These are phyloP conservation scores for Hypoxylon sp. DNA, from an alignment of 2,329 filamentous ascomycete species.

Conservation along the genomic window DNA sequence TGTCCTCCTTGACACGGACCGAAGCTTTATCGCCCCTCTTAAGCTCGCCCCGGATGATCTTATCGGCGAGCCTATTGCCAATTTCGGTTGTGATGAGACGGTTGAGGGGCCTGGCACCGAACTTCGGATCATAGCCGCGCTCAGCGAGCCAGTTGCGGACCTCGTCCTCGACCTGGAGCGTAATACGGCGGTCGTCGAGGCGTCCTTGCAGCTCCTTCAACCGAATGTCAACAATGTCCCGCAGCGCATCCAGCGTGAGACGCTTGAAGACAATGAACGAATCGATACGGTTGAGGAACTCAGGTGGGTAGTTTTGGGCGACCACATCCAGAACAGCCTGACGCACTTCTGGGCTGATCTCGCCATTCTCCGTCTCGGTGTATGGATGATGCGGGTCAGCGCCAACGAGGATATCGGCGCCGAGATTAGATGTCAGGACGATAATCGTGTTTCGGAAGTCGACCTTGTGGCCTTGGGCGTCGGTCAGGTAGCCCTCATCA, in stretches of 20 bases:
- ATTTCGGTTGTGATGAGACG: conserved; percentile 92
- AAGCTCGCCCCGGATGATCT: conserved; percentile 89
- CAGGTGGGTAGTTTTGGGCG: conserved; percentile 80
- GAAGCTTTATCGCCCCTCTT: conserved; percentile 80
- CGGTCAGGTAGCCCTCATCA: conserved; percentile 95
- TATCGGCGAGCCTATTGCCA: conserved; percentile 88
- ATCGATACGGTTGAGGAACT: conserved; percentile 97
- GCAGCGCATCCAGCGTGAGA: conserved; percentile 80
- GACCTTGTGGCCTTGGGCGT: conserved; percentile 95
- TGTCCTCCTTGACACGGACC: conserved; percentile 76
- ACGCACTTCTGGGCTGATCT: conserved; percentile 81
- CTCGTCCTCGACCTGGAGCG: conserved; percentile 76
- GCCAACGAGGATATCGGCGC: conserved; percentile 89
- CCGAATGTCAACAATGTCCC: conserved; percentile 95
- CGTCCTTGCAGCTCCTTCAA: conserved; percentile 85
- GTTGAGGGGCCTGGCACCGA: conserved; percentile 91
- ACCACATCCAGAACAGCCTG: conserved; percentile 92
- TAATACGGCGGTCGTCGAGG: conserved; percentile 88
- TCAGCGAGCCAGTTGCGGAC: conserved; percentile 91
- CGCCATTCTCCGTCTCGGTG: conserved; percentile 73
- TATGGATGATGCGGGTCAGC: conserved; percentile 76
- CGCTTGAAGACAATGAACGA: conserved; percentile 97
- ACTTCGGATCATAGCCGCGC: conserved; percentile 90
- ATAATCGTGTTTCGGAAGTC: conserved; percentile 98
- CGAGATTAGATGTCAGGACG: conserved; percentile 94